Percentiles rank a stretch among this genome's conserved stretches.
phyloP scores from a whole-genome alignment of 2,329 filamentous ascomycete genomes.

The Chaetomiaceae sp. region DNA sequence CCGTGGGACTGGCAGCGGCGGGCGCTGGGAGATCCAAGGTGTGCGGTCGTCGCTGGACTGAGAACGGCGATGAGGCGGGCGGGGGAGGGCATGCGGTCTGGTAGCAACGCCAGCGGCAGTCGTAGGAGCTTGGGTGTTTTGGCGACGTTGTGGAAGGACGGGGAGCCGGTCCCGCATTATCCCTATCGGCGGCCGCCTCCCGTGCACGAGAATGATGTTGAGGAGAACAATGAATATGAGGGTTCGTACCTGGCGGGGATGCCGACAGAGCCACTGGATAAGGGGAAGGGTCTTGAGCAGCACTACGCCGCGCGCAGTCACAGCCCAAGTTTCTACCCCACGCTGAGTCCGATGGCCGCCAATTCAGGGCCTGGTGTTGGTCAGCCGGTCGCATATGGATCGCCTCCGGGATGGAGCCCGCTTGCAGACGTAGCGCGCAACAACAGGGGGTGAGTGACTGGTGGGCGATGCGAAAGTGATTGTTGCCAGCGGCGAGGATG shows the following conservation, averaged over 20 bases:
- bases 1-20: slow-evolving; percentile 21
- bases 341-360: background rate
- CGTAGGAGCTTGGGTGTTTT: background rate
- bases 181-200: slow-evolving; percentile 14
- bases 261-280: slow-evolving; percentile 7
- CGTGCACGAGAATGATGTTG: slow-evolving; percentile 10
- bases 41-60: slow-evolving; percentile 12
- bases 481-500: too few relatives aligned
- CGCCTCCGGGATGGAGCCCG: slow-evolving; percentile 8
- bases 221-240: slow-evolving; percentile 17
- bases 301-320: background rate
- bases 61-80: slow-evolving; percentile 10
- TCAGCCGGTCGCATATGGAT: background rate
- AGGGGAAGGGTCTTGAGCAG: slow-evolving; percentile 8
- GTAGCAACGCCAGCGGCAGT: background rate
- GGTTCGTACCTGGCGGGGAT: slow-evolving; percentile 13
- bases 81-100: background rate
- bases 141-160: slow-evolving; percentile 14
- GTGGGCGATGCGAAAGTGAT: too few relatives aligned
- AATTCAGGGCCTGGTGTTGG: background rate
- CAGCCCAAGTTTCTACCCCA: background rate
- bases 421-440: slow-evolving; percentile 1
- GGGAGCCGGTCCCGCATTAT: slow-evolving; percentile 16
- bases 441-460: background rate
- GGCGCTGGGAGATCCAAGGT: slow-evolving; percentile 15